phyloP scores from a whole-genome alignment of 2,329 filamentous ascomycete genomes.

The Fusarium abutilonis region DNA sequence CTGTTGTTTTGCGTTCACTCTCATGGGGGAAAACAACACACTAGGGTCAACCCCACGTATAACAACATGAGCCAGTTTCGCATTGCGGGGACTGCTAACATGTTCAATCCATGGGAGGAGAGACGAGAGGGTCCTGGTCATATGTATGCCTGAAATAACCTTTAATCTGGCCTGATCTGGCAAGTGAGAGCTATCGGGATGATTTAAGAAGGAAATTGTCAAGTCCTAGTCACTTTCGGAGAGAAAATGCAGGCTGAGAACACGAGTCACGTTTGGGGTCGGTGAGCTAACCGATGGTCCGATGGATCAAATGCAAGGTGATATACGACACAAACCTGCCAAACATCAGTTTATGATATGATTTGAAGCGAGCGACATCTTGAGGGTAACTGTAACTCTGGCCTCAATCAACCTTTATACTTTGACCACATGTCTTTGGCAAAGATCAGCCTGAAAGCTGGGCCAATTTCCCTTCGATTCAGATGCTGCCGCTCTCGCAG shows the following conservation, averaged over 20 bases:
- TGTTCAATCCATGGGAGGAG: background rate
- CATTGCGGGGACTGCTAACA: slow-evolving; percentile 25
- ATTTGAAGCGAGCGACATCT: background rate
- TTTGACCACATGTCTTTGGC: slow-evolving; percentile 2
- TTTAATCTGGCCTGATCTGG: slow-evolving; percentile 17
- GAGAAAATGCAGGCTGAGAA: slow-evolving; percentile 16
- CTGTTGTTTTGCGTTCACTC: slow-evolving; percentile 27
- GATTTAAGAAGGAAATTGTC: slow-evolving; percentile 5
- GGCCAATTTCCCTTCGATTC: slow-evolving; percentile 2
- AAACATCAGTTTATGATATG: background rate
- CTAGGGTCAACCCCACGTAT: slow-evolving; percentile 23
- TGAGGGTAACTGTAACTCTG: background rate
- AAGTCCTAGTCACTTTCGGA: slow-evolving; percentile 2
- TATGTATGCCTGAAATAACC: slow-evolving; percentile 7
- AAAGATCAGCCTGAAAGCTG: slow-evolving; percentile 20
- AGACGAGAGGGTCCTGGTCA: slow-evolving; percentile 10
- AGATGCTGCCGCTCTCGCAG: slow-evolving; percentile 29
- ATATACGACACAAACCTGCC: background rate
- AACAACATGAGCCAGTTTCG: slow-evolving; percentile 23
- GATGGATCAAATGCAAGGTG: slow-evolving; percentile 4
- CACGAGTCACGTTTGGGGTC: slow-evolving; percentile 30
- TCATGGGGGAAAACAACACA: background rate
- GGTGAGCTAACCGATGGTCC: slow-evolving; percentile 28
- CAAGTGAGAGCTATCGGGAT: slow-evolving; percentile 26
- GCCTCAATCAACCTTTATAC: background rate